phyloP scores from a whole-genome alignment of 148 eudicot genomes.

The Persicaria maculosa region DNA sequence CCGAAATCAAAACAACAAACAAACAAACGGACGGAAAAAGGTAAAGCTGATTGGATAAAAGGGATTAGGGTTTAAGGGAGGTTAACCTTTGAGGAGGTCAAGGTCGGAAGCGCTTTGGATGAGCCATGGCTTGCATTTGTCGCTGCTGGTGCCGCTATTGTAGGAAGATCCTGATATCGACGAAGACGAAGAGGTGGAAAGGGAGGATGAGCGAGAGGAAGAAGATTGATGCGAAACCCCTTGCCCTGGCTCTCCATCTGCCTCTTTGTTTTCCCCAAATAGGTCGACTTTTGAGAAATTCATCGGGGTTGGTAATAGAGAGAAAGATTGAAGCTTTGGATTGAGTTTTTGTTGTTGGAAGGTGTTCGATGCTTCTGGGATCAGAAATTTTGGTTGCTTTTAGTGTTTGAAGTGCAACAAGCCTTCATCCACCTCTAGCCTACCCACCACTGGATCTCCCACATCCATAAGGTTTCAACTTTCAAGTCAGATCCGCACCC shows the following conservation, averaged over 20 bases:
- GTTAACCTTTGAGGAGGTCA: constrained; percentile 56
- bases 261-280: constrained; percentile 55
- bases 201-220: constrained; percentile 47
- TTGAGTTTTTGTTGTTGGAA: neutral
- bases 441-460: too few relatives aligned
- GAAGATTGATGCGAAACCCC: constrained; percentile 36
- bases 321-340: constrained; percentile 11
- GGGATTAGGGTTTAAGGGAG: constrained; percentile 3
- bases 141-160: constrained; percentile 39
- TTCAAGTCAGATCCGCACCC: too few relatives aligned
- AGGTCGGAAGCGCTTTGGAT: constrained; percentile 62
- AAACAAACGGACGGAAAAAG: too few relatives aligned
- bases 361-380: neutral
- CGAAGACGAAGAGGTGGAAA: constrained; percentile 52
- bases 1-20: neutral
- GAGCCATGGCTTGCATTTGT: constrained; percentile 88
- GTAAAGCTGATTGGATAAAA: too few relatives aligned
- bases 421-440: too few relatives aligned
- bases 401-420: too few relatives aligned
- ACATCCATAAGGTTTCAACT: too few relatives aligned
- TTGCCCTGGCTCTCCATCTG: constrained; percentile 19
- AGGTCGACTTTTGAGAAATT: constrained; percentile 61
- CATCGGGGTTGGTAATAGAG: constrained; percentile 24
- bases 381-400: constrained; percentile 4
- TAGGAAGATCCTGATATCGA: constrained; percentile 56